Conservation (phyloP, 768 basidiomycete genomes). For the Panellus pusillus region DNA sequence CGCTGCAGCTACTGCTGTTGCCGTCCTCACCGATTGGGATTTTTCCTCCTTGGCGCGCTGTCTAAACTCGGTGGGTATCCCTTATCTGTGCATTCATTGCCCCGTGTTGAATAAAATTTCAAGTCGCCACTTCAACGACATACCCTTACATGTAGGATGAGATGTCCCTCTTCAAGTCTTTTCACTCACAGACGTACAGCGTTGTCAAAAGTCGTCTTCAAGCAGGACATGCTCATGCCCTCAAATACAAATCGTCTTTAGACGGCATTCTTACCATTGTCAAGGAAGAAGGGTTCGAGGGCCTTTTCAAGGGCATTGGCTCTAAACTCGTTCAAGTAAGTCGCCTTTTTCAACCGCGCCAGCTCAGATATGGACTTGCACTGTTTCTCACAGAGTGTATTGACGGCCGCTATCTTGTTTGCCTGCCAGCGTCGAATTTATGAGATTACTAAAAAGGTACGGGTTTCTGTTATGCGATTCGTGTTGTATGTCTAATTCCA, state of each 20-base stretch:
- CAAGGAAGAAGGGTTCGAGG: conserved; percentile 60
- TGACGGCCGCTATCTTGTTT: conserved; percentile 94
- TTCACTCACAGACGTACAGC: conserved; percentile 25
- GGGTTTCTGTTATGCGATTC: not conserved
- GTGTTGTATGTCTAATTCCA: too few relatives aligned
- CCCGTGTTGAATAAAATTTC: not conserved
- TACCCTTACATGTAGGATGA: conserved; percentile 72
- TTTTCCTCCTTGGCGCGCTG: conserved; percentile 94
- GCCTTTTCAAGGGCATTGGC: conserved; percentile 76
- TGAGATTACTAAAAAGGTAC: conserved; percentile 61
- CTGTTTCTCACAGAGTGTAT: conserved; percentile 57
- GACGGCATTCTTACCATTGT: conserved; percentile 66
- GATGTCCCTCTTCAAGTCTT: not conserved
- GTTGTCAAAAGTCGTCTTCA: conserved; percentile 70
- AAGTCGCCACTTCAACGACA: conserved; percentile 52
- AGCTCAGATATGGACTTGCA: too few relatives aligned
- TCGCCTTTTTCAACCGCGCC: too few relatives aligned
- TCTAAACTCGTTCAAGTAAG: conserved; percentile 71
- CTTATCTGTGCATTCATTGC: not conserved
- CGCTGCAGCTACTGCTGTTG: conserved; percentile 41
- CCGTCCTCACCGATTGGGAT: conserved; percentile 77
- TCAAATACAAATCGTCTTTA: conserved; percentile 62
- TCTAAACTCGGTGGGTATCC: conserved; percentile 74
- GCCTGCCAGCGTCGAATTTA: conserved; percentile 83
- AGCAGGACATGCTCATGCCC: conserved; percentile 56